A percentile compares a stretch with the other conserved stretches of the same genome.
Conservation (phyloP, 1,139 yeast species). For the Candida mesenterica region DNA sequence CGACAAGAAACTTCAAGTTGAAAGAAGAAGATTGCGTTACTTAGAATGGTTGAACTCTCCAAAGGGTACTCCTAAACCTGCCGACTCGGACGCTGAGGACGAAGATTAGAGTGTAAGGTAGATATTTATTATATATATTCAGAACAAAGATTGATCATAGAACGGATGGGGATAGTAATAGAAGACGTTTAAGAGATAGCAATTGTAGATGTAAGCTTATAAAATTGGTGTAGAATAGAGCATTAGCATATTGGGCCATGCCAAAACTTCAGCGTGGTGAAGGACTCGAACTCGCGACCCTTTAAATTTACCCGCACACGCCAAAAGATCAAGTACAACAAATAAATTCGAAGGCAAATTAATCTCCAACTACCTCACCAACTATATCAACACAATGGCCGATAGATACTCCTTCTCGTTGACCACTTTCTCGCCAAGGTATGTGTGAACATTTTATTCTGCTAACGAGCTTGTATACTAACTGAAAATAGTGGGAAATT, state of each 20-base stretch:
- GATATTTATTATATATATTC: neutral
- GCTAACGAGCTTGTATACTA: constrained; percentile 11
- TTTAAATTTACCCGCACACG: neutral
- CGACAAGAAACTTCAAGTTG: constrained; percentile 87
- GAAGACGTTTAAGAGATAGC: no score
- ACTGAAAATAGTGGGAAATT: constrained; percentile 72
- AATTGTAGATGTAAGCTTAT: no score
- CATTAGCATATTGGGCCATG: no score
- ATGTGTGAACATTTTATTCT: constrained; percentile 30
- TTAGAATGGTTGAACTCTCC: constrained; percentile 94
- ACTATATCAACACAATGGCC: constrained; percentile 57
- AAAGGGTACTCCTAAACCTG: constrained; percentile 95
- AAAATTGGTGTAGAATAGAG: neutral
- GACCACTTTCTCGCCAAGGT: constrained; percentile 95
- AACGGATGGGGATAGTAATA: no score
- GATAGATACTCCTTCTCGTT: constrained; percentile 97
- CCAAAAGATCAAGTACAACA: neutral
- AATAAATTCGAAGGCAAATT: constrained; percentile 12
- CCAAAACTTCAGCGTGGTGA: no score
- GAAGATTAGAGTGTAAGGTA: constrained; percentile 25
- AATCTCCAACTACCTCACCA: no score
- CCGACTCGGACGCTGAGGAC: constrained; percentile 90
- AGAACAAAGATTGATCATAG: neutral
- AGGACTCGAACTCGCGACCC: no score
- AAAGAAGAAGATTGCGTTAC: constrained; percentile 91